These are phyloP conservation scores for Phanerodontia chrysosporium DNA, from an alignment of 768 basidiomycete genomes.

Conservation along the genomic window DNA sequence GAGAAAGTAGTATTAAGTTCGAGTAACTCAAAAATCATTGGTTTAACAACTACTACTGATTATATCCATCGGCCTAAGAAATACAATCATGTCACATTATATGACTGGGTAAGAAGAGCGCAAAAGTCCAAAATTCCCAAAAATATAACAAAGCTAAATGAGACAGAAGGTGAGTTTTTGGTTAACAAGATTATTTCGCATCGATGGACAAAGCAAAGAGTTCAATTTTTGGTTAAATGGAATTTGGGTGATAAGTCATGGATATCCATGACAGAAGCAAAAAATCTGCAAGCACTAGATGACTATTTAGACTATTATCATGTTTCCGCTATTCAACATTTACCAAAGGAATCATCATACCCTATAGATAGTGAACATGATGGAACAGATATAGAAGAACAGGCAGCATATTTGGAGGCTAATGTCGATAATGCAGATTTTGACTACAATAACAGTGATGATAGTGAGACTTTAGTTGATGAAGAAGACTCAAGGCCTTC, in stretches of 20 bases:
- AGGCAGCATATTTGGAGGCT: background rate
- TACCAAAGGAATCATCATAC: background rate
- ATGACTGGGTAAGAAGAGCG: constrained; percentile 19
- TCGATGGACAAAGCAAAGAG: constrained; percentile 14
- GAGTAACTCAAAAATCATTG: too few species aligned
- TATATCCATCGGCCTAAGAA: constrained; percentile 14
- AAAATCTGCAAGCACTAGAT: background rate
- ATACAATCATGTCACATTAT: constrained; percentile 15
- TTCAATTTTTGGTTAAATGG: background rate
- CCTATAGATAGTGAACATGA: background rate
- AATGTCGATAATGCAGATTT: too few species aligned
- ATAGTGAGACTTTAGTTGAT: too few species aligned
- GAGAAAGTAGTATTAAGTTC: background rate
- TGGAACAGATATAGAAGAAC: background rate
- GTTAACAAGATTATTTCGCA: background rate
- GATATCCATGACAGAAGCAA: background rate
- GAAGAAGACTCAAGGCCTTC: too few species aligned
- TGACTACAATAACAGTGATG: too few species aligned
- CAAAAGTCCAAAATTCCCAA: background rate
- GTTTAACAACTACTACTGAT: background rate
- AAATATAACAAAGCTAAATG: background rate
- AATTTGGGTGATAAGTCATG: background rate
- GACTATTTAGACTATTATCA: background rate
- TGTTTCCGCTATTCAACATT: background rate
- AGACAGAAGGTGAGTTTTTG: constrained; percentile 1